Evolutionary conservation across 2,329 filamentous ascomycete genomes (phyloP).

Genomic region (Aureobasidium vineae): DNA sequence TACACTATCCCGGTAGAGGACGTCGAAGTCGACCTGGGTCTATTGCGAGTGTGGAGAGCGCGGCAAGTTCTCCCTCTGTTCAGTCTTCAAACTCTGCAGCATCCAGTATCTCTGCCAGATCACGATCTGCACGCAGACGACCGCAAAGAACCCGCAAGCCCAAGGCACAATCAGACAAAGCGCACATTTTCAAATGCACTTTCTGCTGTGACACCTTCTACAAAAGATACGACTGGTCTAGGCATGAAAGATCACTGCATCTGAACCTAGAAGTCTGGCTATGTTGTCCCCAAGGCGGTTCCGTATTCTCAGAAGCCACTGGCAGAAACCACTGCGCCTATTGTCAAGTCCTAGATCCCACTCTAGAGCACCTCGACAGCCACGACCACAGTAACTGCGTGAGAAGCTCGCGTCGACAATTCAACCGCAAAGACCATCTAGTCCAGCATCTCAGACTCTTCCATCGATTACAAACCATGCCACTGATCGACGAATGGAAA

Average conservation of each 20-base stretch:
- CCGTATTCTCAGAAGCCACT: slow-evolving; percentile 56
- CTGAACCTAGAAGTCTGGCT: slow-evolving; percentile 64
- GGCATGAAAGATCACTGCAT: slow-evolving; percentile 66
- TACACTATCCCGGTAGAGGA: slow-evolving; percentile 1
- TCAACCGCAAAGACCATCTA: slow-evolving; percentile 63
- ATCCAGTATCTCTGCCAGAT: slow-evolving; percentile 17
- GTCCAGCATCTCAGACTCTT: slow-evolving; percentile 61
- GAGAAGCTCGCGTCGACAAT: slow-evolving; percentile 65
- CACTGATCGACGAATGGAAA: slow-evolving; percentile 53
- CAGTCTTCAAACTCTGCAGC: slow-evolving; percentile 8
- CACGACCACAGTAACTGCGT: slow-evolving; percentile 64
- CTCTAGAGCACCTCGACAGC: slow-evolving; percentile 55
- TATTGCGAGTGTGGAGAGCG: slow-evolving; percentile 7
- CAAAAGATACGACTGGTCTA: slow-evolving; percentile 59
- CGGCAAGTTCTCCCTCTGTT: slow-evolving; percentile 9
- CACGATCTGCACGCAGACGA: neutral
- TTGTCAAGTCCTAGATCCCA: slow-evolving; percentile 56
- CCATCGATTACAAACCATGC: slow-evolving; percentile 58
- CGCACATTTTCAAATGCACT: slow-evolving; percentile 57
- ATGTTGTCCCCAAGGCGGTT: slow-evolving; percentile 57
- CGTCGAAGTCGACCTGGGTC: slow-evolving; percentile 17
- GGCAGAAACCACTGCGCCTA: slow-evolving; percentile 59
- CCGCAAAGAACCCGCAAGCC: slow-evolving; percentile 13
- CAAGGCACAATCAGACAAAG: slow-evolving; percentile 32
- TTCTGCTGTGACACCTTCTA: slow-evolving; percentile 58